phyloP scores from a whole-genome alignment of 768 basidiomycete species.

The Chalciporus pseudorubinellus region DNA sequence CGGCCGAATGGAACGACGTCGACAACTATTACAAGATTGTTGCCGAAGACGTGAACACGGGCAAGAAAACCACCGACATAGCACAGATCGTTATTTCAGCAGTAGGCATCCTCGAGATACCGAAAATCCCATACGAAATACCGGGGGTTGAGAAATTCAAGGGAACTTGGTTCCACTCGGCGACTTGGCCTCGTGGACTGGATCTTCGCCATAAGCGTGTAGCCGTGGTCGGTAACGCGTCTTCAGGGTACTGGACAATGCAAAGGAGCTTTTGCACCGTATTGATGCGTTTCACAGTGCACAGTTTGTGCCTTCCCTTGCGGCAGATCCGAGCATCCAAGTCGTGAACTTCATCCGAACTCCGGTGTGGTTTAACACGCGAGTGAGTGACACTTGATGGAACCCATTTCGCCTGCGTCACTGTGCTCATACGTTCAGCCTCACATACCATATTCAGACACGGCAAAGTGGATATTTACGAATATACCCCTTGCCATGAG shows the following conservation, averaged over 20 bases:
- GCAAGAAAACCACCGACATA: constrained; percentile 25
- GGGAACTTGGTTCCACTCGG: constrained; percentile 53
- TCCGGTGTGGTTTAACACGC: constrained; percentile 58
- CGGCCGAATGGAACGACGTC: constrained; percentile 43
- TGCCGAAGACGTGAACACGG: constrained; percentile 32
- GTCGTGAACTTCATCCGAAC: constrained; percentile 60
- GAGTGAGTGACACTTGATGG: constrained; percentile 34
- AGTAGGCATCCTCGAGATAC: constrained; percentile 46
- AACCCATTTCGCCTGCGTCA: not conserved
- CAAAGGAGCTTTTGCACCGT: not conserved
- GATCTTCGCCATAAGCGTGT: constrained; percentile 42
- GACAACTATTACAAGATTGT: constrained; percentile 37
- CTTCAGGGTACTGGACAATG: constrained; percentile 48
- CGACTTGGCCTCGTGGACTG: constrained; percentile 43
- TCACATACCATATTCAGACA: constrained; percentile 39
- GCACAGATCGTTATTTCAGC: constrained; percentile 54
- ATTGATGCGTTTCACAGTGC: constrained; percentile 39
- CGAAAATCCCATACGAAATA: constrained; percentile 36
- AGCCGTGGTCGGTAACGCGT: constrained; percentile 58
- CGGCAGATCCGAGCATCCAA: constrained; percentile 47
- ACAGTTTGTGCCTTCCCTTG: constrained; percentile 57
- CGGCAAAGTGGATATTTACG: constrained; percentile 51
- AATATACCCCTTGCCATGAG: constrained; percentile 52
- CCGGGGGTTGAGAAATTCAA: constrained; percentile 40
- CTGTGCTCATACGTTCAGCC: constrained; percentile 34